Base-by-base conservation (phyloP, 192 early-diverging fungal species). In the Geosiphon pyriformis region DNA sequence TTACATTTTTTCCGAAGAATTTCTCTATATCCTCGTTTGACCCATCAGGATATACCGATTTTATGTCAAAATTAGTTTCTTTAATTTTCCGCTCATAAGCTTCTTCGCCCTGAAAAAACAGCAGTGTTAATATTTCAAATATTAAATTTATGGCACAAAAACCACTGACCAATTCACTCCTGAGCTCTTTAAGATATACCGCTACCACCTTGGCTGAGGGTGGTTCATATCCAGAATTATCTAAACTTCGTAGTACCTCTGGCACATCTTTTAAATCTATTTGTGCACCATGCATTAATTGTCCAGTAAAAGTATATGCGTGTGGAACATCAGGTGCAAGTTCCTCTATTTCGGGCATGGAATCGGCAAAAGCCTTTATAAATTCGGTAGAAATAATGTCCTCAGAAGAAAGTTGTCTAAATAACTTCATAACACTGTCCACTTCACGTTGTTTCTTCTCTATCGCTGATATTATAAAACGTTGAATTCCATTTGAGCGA, bases 321-420 rank as follows among this genome's bases (percentile, higher is more conserved):
- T 83, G 76, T 22, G 90, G 90, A 1, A 84, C 81, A 72, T 93
- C 91, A 33, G 83, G 76, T 8, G 83, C 82, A 47, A 90, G 74
- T 65, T 95, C 93, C 42, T 88, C 83, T 51, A 90, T 72, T 57
- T 80, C 62, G 65, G 85, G 86, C 65, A 78, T 70, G 27, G 76
- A 77, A 47, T 78, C 77, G 33, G 78, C 71, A 46, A 87, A 78
- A 17, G 78, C 85, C 7, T 66, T 69, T 33, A 88, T 76, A 37
- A 83, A 72, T 18, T 76, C 68, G 51, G 83, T 77, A 34, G 82
- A 66, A n/a, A 90, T 55, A 42, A 82, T 51, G 20, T 68, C 67
- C 12, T 81, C 72, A 3, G 55, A 23, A 20, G 70, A 31, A 59
- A 91, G 72, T 33, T 72, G 74, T 70, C 82, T 84, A 74, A 85